A percentile compares a stretch with the other conserved stretches of the same genome.
phyloP scores from a whole-genome alignment of 2,329 filamentous ascomycete species.

The Capronia americana region DNA sequence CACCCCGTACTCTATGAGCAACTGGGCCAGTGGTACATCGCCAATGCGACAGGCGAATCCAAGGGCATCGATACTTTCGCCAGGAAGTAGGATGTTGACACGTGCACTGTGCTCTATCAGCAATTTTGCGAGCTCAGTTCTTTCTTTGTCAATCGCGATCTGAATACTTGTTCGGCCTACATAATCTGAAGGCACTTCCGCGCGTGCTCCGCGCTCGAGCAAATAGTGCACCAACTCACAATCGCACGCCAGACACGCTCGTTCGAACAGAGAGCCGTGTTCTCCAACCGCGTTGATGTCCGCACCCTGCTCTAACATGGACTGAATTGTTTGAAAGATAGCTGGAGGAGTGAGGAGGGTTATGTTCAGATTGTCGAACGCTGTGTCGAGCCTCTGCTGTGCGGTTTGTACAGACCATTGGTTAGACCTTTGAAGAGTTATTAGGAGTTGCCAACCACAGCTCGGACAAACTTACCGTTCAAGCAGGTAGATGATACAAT shows the following conservation, averaged over 20 bases:
- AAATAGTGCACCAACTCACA: not conserved
- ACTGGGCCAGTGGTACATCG: not conserved
- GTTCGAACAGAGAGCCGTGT: not conserved
- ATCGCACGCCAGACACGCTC: not conserved
- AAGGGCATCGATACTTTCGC: not conserved
- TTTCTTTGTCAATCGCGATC: not conserved
- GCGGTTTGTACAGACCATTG: not conserved
- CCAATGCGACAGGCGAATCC: not conserved
- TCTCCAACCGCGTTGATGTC: slow-evolving; percentile 11
- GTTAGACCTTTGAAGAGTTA: not conserved
- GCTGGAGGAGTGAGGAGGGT: not conserved
- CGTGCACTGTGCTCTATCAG: not conserved
- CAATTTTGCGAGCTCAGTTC: not conserved
- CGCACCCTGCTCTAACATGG: not conserved
- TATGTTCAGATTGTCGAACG: not conserved
- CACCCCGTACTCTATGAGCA: slow-evolving; percentile 9
- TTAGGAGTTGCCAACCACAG: not conserved
- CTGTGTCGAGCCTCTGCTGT: not conserved
- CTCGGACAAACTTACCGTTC: not conserved
- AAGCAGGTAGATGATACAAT: not conserved
- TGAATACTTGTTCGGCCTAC: not conserved
- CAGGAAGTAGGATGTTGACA: not conserved
- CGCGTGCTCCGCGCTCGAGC: not conserved
- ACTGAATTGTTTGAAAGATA: not conserved
- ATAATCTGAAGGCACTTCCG: not conserved